phyloP scores from a whole-genome alignment of 2,329 filamentous ascomycete species.

The Aureobasidium sp. region DNA sequence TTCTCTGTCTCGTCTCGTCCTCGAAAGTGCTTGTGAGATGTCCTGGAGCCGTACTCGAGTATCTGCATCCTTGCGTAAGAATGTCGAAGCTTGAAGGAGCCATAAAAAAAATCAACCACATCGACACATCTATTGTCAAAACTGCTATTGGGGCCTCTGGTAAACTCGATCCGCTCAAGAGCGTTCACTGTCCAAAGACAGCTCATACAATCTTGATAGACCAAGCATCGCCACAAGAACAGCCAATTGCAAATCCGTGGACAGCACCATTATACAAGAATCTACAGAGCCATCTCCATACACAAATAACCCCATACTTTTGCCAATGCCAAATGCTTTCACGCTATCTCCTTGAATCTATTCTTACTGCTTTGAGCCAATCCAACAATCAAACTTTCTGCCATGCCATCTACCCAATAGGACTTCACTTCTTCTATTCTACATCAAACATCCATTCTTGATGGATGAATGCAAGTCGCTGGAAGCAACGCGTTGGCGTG shows the following conservation, averaged over 20 bases:
- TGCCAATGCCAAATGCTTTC: background rate
- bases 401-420: background rate
- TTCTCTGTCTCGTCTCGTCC: background rate
- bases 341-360: background rate
- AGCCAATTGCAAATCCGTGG: no score
- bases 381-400: background rate
- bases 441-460: constrained; percentile 67
- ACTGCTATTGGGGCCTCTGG: no score
- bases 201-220: no score
- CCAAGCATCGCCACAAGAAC: no score
- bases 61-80: background rate
- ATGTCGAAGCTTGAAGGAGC: background rate
- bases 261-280: no score
- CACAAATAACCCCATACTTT: background rate
- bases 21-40: no score
- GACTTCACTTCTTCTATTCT: background rate
- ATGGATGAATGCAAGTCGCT: constrained; percentile 63
- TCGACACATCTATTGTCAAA: no score
- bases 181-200: no score
- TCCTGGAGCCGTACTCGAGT: background rate
- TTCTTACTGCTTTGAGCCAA: background rate
- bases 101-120: background rate
- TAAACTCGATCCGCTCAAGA: no score
- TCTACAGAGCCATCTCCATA: no score
- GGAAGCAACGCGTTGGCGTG: constrained; percentile 57